A percentile compares a stretch with the other conserved stretches of the same genome.
Conservation (phyloP, 352 stramenopile species). For the Phytophthora megakarya region DNA sequence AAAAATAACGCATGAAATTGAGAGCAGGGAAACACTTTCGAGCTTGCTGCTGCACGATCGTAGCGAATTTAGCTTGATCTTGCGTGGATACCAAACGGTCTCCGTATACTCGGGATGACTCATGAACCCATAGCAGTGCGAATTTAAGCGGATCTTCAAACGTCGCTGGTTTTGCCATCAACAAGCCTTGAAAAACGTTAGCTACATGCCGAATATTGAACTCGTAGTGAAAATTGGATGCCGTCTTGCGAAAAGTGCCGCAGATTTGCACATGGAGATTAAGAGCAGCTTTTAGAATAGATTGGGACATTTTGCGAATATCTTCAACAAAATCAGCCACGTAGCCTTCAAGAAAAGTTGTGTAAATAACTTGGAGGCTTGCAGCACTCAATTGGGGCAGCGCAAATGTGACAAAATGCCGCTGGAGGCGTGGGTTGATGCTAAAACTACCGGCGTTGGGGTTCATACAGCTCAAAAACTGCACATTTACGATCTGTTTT, state of each 20-base stretch:
- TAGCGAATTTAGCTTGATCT: constrained; percentile 90
- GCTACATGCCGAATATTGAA: constrained; percentile 96
- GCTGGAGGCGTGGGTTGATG: constrained; percentile 94
- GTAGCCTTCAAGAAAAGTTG: constrained; percentile 95
- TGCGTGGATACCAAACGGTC: constrained; percentile 90
- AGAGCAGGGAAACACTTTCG: constrained; percentile 93
- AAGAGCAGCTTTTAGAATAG: constrained; percentile 89
- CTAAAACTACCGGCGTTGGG: constrained; percentile 92
- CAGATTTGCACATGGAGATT: constrained; percentile 88
- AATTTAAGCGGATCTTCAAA: constrained; percentile 92
- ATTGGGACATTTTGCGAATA: constrained; percentile 84
- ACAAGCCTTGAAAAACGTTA: constrained; percentile 95
- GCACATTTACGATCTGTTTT: constrained; percentile 94
- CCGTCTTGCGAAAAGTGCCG: constrained; percentile 91
- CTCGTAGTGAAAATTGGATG: constrained; percentile 97
- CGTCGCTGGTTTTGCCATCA: constrained; percentile 85
- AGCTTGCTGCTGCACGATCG: constrained; percentile 87
- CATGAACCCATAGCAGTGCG: constrained; percentile 95
- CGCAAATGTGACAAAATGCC: constrained; percentile 96
- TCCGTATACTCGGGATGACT: constrained; percentile 94
- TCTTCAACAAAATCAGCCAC: constrained; percentile 93
- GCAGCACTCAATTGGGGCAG: constrained; percentile 84
- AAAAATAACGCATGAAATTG: constrained; percentile 91
- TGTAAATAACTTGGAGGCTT: constrained; percentile 94
- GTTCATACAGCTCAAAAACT: constrained; percentile 96